Percentiles rank a stretch among this genome's conserved stretches.
Conservation (phyloP, 441 rosid species). For the Aleurites moluccanus region DNA sequence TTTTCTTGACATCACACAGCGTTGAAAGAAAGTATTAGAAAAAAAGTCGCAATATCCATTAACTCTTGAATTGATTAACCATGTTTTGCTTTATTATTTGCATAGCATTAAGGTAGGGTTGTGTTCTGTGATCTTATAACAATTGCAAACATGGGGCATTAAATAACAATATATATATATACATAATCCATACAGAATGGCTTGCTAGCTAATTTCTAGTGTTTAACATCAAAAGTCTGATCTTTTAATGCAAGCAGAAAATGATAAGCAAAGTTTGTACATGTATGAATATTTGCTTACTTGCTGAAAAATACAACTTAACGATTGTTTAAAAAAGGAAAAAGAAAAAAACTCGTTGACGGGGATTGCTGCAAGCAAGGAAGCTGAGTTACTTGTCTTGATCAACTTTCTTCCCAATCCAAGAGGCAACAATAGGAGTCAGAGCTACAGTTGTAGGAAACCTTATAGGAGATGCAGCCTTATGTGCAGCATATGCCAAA, state of each 20-base stretch:
- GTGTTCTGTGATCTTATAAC: not conserved
- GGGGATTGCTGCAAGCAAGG: not conserved
- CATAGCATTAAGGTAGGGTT: not conserved
- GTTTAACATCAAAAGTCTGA: not conserved
- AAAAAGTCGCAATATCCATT: not conserved
- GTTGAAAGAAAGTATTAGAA: not conserved
- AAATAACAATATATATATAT: too few relatives aligned
- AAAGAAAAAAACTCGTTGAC: not conserved
- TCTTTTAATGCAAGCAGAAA: not conserved
- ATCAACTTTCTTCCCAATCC: slow-evolving; percentile 85
- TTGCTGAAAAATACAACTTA: not conserved
- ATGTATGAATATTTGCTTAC: not conserved
- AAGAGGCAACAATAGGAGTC: slow-evolving; percentile 80
- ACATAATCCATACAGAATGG: not conserved
- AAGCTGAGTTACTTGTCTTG: slow-evolving; percentile 33
- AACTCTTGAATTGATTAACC: not conserved
- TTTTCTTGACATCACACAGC: too few relatives aligned
- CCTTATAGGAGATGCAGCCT: slow-evolving; percentile 92
- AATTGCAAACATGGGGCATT: too few relatives aligned
- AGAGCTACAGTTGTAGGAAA: slow-evolving; percentile 88
- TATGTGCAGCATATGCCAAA: slow-evolving; percentile 89
- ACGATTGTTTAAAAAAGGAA: not conserved
- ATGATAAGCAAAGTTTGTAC: not conserved
- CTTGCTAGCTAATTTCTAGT: not conserved
- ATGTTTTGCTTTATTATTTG: not conserved